Base-by-base conservation (phyloP, 495 filamentous ascomycete genomes). In the Aspergillus incahuasiensis region DNA sequence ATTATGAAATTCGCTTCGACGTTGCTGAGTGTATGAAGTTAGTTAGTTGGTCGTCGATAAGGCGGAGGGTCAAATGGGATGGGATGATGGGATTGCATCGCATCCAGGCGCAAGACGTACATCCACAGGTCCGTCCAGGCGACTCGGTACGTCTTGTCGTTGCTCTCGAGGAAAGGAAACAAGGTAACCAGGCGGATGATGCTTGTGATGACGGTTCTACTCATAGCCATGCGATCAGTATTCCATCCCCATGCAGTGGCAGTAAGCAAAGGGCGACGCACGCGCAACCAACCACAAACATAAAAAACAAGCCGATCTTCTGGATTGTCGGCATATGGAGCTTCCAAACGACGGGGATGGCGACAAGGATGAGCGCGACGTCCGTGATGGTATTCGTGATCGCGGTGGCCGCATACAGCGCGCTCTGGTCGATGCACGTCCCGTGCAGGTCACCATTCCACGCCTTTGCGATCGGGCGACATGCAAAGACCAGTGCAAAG, bases 311-410 rank as follows among this genome's bases (percentile, higher is more conserved):
- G 9, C 61, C 57, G 8, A 63, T 4, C 39, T 69, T 69, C 49
- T 67, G 61, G 6, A 61, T 47, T 6, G 20, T 9, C 0, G 59
- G 65, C 56, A 70, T 62, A 13, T 58, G 56, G 3, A 70, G 51
- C 0, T 52, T 38, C 32, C 47, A 41, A 5, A 75, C 58, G 1
- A 71, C 52, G 15, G 65, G 65, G 1, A 74, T 52, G 0, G 73
- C 71, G 2, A 74, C 54, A 3, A 68, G n/a, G 1, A 74, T 64
- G 15, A 75, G 46, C 8, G 67, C 57, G 11, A 77, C n/a, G 24
- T 77, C 73, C 13, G 63, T 74, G 2, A 61, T 35, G 32, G 69
- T 76, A 45, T 77, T 77, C 28, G 69, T 61, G 6, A 63, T 62
- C 0, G 73, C 70, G 3, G 68, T 71, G n/a, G 63, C 66, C 12